Evolutionary conservation across 495 filamentous ascomycete species (phyloP).

Genomic region (Mytilinidion resinicola): DNA sequence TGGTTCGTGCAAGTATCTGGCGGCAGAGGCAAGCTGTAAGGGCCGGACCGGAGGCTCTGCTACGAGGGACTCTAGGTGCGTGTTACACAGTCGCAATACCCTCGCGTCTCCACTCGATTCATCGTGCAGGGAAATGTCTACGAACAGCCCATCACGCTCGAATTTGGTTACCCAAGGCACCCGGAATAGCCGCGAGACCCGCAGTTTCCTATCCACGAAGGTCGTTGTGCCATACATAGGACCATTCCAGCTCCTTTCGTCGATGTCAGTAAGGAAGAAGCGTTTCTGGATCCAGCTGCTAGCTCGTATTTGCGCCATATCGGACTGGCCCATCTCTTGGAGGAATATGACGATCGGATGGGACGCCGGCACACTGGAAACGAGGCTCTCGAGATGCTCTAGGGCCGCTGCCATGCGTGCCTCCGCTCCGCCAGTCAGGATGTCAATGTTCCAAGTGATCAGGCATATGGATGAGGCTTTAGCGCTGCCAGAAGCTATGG

Average conservation of each 20-base stretch:
- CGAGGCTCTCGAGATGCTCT: slow-evolving; percentile 34
- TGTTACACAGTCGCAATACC: slow-evolving; percentile 45
- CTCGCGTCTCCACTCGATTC: background rate
- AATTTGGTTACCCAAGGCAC: slow-evolving; percentile 42
- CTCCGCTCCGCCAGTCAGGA: slow-evolving; percentile 35
- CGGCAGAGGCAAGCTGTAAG: slow-evolving; percentile 39
- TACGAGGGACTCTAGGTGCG: slow-evolving; percentile 49
- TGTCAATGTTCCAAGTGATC: slow-evolving; percentile 49
- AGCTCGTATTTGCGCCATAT: slow-evolving; percentile 39
- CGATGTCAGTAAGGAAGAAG: slow-evolving; percentile 46
- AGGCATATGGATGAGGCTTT: slow-evolving; percentile 9
- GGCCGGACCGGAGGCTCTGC: slow-evolving; percentile 39
- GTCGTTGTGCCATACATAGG: slow-evolving; percentile 46
- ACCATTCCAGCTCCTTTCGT: slow-evolving; percentile 30
- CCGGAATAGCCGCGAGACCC: slow-evolving; percentile 40
- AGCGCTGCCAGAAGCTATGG: background rate
- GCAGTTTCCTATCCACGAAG: slow-evolving; percentile 43
- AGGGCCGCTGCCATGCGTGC: slow-evolving; percentile 43
- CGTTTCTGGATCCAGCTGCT: slow-evolving; percentile 39
- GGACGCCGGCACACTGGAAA: slow-evolving; percentile 4
- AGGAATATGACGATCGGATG: slow-evolving; percentile 43
- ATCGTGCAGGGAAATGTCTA: slow-evolving; percentile 37
- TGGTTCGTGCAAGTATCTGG: slow-evolving; percentile 35
- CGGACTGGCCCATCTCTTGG: slow-evolving; percentile 43
- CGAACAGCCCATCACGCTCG: slow-evolving; percentile 47